Evolutionary conservation across 106 monocot species (phyloP).

Genomic region (Xerophyta viscosa): DNA sequence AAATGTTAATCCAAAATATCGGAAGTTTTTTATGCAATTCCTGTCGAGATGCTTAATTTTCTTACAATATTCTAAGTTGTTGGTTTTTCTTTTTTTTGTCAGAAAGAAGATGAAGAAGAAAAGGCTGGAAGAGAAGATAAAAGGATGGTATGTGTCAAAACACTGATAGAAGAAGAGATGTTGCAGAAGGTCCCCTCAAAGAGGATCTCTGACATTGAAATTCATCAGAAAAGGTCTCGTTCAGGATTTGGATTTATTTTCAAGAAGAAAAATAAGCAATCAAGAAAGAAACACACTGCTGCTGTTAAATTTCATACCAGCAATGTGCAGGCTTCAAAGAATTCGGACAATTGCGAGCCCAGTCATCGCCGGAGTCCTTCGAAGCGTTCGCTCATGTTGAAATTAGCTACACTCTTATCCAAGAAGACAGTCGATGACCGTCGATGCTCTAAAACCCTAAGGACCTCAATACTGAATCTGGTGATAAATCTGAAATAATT

Average conservation of each 20-base stretch:
- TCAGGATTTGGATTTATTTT: neutral
- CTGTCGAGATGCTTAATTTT: neutral
- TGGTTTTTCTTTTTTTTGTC: neutral
- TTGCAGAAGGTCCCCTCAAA: no score
- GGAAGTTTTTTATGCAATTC: no score
- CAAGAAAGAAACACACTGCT: neutral
- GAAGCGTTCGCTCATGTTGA: no score
- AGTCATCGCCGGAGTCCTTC: neutral
- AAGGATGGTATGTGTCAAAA: neutral
- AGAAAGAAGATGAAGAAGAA: neutral
- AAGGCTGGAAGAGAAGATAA: neutral
- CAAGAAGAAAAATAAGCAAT: neutral
- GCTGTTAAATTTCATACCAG: neutral
- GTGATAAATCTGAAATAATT: neutral
- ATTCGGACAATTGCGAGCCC: neutral
- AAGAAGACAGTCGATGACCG: neutral
- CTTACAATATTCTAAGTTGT: neutral
- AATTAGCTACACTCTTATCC: no score
- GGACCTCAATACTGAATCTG: neutral
- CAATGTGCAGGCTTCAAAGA: neutral
- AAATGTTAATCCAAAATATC: no score
- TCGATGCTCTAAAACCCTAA: neutral
- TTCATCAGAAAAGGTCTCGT: neutral
- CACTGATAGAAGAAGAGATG: constrained; percentile 3
- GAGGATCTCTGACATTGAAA: neutral